Evolutionary conservation across 345 rosid genomes (phyloP).

Genomic region (Eucalyptus erythrocorys): DNA sequence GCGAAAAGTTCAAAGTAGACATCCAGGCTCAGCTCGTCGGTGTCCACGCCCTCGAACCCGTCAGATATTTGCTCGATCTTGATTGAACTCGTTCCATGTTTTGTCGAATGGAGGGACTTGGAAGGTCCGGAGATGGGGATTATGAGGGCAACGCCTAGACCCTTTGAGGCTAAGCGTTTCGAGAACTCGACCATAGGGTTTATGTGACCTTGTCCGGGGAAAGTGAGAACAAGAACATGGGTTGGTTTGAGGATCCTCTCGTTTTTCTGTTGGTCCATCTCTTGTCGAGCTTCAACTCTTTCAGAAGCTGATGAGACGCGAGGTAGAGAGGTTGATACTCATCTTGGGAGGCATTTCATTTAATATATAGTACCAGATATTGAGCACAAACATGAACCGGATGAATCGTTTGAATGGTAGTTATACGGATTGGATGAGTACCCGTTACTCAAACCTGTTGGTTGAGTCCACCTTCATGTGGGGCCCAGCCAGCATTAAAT

Average conservation of each 20-base stretch:
- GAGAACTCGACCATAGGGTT: constrained; percentile 18
- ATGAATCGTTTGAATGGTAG: not conserved
- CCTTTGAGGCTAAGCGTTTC: constrained; percentile 13
- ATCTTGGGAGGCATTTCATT: not conserved
- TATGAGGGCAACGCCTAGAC: constrained; percentile 1
- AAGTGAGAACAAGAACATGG: constrained; percentile 3
- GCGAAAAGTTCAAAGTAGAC: not conserved
- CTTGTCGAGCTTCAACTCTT: not conserved
- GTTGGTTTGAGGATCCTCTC: not conserved
- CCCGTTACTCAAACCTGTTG: not conserved
- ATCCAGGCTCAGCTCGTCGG: not conserved
- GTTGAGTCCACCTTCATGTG: too few relatives aligned
- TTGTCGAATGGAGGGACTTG: not conserved
- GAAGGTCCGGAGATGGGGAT: not conserved
- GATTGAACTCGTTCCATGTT: not conserved
- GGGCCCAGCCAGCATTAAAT: too few relatives aligned
- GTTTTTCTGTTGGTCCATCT: not conserved
- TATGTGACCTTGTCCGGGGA: constrained; percentile 13
- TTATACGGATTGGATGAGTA: not conserved
- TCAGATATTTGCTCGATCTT: not conserved
- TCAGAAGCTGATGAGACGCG: not conserved
- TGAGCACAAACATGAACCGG: not conserved
- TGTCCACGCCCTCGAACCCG: not conserved
- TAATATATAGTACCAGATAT: not conserved
- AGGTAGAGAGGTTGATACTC: not conserved